Base-by-base conservation (phyloP, 2,329 filamentous ascomycete genomes). In the Microsporum ferrugineum region DNA sequence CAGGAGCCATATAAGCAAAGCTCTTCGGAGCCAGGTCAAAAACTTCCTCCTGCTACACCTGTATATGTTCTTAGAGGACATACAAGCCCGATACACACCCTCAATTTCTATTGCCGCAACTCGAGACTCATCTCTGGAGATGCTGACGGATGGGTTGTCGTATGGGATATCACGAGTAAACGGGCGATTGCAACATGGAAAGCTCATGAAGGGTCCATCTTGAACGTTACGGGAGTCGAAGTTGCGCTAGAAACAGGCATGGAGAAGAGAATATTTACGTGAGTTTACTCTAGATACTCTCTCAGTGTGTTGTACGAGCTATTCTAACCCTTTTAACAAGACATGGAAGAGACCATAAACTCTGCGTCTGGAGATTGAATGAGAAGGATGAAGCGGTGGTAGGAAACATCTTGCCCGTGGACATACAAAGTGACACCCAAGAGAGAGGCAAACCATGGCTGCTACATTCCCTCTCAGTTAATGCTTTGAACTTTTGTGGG, bases 401-500 rank as follows among this genome's bases (percentile, higher is more conserved):
- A 65, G 88, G 86, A 67, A 86, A 80, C 38, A 77, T 77, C 6
- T 77, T 95, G 10, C 92, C 92, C 0, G 81, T 92, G 36, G 89
- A 95, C 63, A 75, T 76, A 55, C 76, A 71, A 1, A 75, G 72
- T 53, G 72, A 72, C 57, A 29, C 61, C 33, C 41, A 64, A 38
- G 29, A 81, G 76, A 65, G 71, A 34, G 82, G 80, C 17, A 81
- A 86, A 68, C 94, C 94, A 34, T 95, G 89, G 90, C 77, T 96
- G n/a, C 73, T 96, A 27, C 84, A 96, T 73, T 82, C 88, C 2
- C 77, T 99, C 3, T 80, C 88, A 3, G 90, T 97, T 49, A 96
- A 96, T 70, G 90, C 92, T 1, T 83, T 97, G 76, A 99, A 97
- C 71, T 99, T 97, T 71, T 99, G 94, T 71, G 82, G 88, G 1